Evolutionary conservation across 2,329 filamentous ascomycete genomes (phyloP), one percentile per base, ranked within the genome.

Genomic region (Phialocephala subalpina): DNA sequence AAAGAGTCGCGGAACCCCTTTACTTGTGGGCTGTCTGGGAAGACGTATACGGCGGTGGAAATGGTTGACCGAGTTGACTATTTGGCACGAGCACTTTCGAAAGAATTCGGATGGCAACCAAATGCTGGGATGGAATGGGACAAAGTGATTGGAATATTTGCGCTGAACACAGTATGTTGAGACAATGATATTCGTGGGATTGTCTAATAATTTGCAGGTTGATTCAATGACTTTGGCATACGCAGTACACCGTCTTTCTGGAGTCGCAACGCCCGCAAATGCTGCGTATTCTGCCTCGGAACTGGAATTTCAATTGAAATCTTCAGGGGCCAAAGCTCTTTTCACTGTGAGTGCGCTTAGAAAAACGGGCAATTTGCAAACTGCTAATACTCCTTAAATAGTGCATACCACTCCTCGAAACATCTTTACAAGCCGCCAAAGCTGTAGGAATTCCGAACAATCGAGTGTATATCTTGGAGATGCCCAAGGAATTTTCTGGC

Each of bases 251-350:
- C 85, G 90, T 64, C 80, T 94, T 16, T 88, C 88, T n/a, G 94
- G 92, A 42, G 81, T 93, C 64, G 82, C 92, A 16, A 92, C 90
- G 22, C 93, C 94, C 0, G 94, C 93, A 2, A 97, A 97, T 76
- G 94, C 94, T 27, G 87, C 89, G 6, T 97, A 97, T 79, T 97
- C 92, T 0, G 87, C 87, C 25, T 87, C 92, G 7, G 94, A 97
- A 79, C 84, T 97, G 27, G 88, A 90, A 9, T 93, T 92, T 74
- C 94, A 97, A 80, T 84, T 97, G 65, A 88, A 88, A 73, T 91
- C 96, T 77, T 90, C 90, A 0, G 86, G 87, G 0, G 92, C 92
- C 36, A 92, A 88, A 74, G 91, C 86, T 0, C 79, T 97, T 7
- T 86, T 92, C 40, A 97, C 94, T 0, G 92, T 95, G 66, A 57